Evolutionary conservation across 495 filamentous ascomycete species (phyloP).

Genomic region (Hypoxylon trugodes): DNA sequence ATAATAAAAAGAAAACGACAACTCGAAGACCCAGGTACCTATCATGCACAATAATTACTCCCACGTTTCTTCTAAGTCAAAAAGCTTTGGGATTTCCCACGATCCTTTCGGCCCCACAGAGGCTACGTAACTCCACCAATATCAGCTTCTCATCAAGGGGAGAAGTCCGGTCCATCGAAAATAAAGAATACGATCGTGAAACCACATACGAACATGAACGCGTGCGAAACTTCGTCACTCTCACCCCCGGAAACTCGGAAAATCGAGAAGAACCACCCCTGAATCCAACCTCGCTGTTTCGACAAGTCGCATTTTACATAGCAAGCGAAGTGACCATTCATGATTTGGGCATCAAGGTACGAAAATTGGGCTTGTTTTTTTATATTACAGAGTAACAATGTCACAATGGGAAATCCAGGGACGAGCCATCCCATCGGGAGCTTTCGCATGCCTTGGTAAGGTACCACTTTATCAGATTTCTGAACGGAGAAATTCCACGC

Average conservation of each 20-base stretch:
- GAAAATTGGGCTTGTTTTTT: constrained; percentile 30
- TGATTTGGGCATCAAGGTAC: constrained; percentile 33
- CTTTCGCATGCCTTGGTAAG: constrained; percentile 8
- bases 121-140: constrained; percentile 4
- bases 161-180: constrained; percentile 22
- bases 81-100: constrained; percentile 24
- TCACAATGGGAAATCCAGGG: constrained; percentile 10
- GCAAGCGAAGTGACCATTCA: constrained; percentile 4
- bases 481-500: constrained; percentile 10
- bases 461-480: too few relatives aligned
- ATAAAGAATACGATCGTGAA: constrained; percentile 15
- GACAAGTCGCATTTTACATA: constrained; percentile 26
- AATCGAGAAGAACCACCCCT: constrained; percentile 11
- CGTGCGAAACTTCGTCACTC: not conserved
- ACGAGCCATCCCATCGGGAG: constrained; percentile 28
- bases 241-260: constrained; percentile 20
- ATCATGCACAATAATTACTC: constrained; percentile 30
- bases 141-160: constrained; percentile 39
- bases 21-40: too few relatives aligned
- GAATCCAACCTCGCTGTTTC: constrained; percentile 23
- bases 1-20: too few relatives aligned
- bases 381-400: constrained; percentile 15
- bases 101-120: constrained; percentile 22
- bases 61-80: constrained; percentile 40
- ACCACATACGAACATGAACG: constrained; percentile 11